A percentile compares a stretch with the other conserved stretches of the same genome.
These are phyloP conservation scores for Fraxinus anomala DNA, from an alignment of 257 asterid genomes.

Conservation along the genomic window DNA sequence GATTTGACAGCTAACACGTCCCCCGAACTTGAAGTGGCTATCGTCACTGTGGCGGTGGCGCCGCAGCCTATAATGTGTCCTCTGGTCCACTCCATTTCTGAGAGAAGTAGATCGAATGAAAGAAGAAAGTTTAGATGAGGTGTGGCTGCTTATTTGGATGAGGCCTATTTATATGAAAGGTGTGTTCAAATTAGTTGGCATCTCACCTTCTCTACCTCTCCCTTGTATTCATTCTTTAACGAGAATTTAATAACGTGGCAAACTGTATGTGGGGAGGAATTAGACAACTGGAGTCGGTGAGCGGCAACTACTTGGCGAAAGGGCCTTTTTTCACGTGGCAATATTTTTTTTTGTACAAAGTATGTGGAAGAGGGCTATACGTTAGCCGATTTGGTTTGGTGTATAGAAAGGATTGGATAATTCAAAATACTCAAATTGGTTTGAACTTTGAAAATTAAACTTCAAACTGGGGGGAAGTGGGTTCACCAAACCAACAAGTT, in stretches of 20 bases:
- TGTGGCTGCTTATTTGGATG: slow-evolving; percentile 11
- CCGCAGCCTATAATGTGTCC: slow-evolving; percentile 73
- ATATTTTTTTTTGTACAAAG: neutral
- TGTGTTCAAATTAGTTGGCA: slow-evolving; percentile 33
- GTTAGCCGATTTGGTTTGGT: slow-evolving; percentile 30
- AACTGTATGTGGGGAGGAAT: slow-evolving; percentile 40
- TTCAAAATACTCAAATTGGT: slow-evolving; percentile 25
- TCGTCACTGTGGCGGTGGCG: slow-evolving; percentile 64
- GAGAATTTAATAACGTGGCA: slow-evolving; percentile 61
- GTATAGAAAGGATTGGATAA: slow-evolving; percentile 46
- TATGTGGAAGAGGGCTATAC: slow-evolving; percentile 25
- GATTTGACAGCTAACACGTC: slow-evolving; percentile 70
- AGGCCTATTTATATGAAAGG: slow-evolving; percentile 17
- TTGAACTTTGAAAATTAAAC: slow-evolving; percentile 20
- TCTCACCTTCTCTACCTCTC: slow-evolving; percentile 3
- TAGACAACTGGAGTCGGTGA: neutral
- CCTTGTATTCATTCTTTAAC: slow-evolving; percentile 44
- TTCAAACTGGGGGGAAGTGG: slow-evolving; percentile 37
- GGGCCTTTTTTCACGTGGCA: slow-evolving; percentile 38
- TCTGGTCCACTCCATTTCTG: slow-evolving; percentile 70
- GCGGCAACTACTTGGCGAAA: slow-evolving; percentile 38
- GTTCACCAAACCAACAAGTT: slow-evolving; percentile 44
- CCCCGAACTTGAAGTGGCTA: slow-evolving; percentile 39
- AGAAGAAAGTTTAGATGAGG: slow-evolving; percentile 8
- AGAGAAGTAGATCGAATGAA: slow-evolving; percentile 12